Conservation (phyloP, 2,329 filamentous ascomycete species). For the Talaromyces piceae region DNA sequence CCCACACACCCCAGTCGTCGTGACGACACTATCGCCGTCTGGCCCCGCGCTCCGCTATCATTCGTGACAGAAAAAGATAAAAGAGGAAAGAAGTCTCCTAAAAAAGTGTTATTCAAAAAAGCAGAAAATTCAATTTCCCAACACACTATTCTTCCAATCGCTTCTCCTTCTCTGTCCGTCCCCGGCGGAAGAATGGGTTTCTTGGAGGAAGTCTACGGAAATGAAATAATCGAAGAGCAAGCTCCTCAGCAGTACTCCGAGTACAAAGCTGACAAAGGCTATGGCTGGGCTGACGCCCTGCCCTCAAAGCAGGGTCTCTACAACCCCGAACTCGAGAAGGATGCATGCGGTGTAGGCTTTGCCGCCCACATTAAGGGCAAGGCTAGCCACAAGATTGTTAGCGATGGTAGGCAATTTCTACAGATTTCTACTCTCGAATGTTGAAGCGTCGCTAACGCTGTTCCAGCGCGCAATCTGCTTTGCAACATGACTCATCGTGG, state of each 20-base stretch:
- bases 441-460: not conserved
- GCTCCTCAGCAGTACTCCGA: conserved; percentile 43
- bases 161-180: conserved; percentile 30
- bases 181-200: conserved; percentile 46
- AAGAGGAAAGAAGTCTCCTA: not conserved
- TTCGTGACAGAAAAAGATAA: conserved; percentile 2
- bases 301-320: conserved; percentile 98
- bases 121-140: not conserved
- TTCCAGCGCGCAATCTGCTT: conserved; percentile 74
- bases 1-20: conserved; percentile 11
- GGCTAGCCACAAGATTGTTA: conserved; percentile 95
- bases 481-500: conserved; percentile 99
- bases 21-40: conserved; percentile 11
- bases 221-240: conserved; percentile 39
- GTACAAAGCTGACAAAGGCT: conserved; percentile 53
- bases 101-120: not conserved
- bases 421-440: not conserved
- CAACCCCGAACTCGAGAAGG: conserved; percentile 91
- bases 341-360: conserved; percentile 99
- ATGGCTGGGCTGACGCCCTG: conserved; percentile 91
- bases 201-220: conserved; percentile 42
- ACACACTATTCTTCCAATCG: not conserved
- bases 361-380: conserved; percentile 98
- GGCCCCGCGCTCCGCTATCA: conserved; percentile 11
- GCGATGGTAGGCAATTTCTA: conserved; percentile 65